Base-by-base conservation (phyloP, 345 rosid genomes). In the Syzygium jambos region DNA sequence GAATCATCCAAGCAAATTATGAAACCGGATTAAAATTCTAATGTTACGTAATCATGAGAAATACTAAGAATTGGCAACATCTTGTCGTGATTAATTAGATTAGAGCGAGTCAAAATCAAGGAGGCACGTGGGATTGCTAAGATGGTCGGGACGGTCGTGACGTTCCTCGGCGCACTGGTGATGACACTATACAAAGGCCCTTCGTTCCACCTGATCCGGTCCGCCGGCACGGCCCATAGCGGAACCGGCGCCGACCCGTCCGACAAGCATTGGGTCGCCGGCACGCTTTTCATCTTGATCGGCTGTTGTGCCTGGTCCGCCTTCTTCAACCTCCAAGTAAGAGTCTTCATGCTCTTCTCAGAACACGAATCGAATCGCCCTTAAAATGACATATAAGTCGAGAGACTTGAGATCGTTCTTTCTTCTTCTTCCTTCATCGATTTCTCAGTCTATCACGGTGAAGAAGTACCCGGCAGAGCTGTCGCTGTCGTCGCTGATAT, bases 121-220 rank as follows among this genome's bases (percentile, higher is more conserved):
- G 94, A 95, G 85, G 51, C 78, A 1, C 87, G 93, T 23, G 92
- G 95, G 84, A 90, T 90, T 84, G 99, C 99, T 3, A 96, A 96
- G 90, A 86, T 96, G 16, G 43, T 91, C 4, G 96, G 96, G 85
- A 95, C 97, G 14, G 14, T 94, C 43, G 92, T 95, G 25, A 94
- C 94, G 5, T 91, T 93, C 54, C 93, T 87, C 54, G 99, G 96
- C 9, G 96, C 98, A 85, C 63, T 97, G 87, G 91, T 93, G 61
- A 95, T 95, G 97, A 90, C 98, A 56, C 34, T 95, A 51, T 94
- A 95, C 86, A 93, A 97, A 88, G 98, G 97, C 61, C 98, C 97
- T 8, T 53, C 92, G 29, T 88, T 93, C 85, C 88, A 93, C 85
- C 38, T 94, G 38, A 65, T 88, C 13, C 78, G 91, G 92, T 92